Evolutionary conservation across 768 basidiomycete species (phyloP), one percentile per base, ranked within the genome.

Genomic region (Gymnopilus junonius): DNA sequence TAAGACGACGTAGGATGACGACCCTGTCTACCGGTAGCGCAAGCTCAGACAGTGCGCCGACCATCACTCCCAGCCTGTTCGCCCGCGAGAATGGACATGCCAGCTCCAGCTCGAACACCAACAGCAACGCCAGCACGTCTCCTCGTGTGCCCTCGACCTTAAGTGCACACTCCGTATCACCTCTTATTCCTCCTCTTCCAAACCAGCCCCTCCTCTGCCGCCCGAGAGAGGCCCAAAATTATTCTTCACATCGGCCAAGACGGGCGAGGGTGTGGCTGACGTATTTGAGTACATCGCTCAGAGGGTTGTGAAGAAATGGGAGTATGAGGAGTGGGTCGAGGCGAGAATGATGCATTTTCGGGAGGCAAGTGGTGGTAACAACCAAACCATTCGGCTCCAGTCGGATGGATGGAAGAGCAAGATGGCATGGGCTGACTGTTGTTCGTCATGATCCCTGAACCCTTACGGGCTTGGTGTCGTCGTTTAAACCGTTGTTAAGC

Each of bases 161-260:
- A 29, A 51, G 31, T 29, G 14, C 14, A 2, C 48, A 29, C 17
- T 51, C 48, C 48, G 17, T 34, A n/a, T 60, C 63, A 6, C 42
- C 59, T 12, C 12, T 32, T 3, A 51, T 42, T 3, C 32, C 37
- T 43, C 57, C 25, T n/a, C 21, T 40, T 59, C 62, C 25, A 61
- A 61, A 32, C 17, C 27, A 51, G 25, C 29, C 8, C 69, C 69
- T 27, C 71, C 70, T 14, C 69, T 74, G 5, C 75, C 76, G n/a
- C 83, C 79, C 0, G 87, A 85, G 31, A 78, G 73, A 1, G 84
- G 88, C 3, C 88, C 91, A 0, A 85, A 80, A 72, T 75, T 93
- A 11, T 91, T 93, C 73, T 89, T 90, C 70, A 85, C 90, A 6
- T 91, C 88, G 1, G 92, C 93, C 2, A 92, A 92, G 75, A 92